These are phyloP conservation scores for Collybiopsis luxurians DNA, from an alignment of 768 basidiomycete species.

Conservation along the genomic window DNA sequence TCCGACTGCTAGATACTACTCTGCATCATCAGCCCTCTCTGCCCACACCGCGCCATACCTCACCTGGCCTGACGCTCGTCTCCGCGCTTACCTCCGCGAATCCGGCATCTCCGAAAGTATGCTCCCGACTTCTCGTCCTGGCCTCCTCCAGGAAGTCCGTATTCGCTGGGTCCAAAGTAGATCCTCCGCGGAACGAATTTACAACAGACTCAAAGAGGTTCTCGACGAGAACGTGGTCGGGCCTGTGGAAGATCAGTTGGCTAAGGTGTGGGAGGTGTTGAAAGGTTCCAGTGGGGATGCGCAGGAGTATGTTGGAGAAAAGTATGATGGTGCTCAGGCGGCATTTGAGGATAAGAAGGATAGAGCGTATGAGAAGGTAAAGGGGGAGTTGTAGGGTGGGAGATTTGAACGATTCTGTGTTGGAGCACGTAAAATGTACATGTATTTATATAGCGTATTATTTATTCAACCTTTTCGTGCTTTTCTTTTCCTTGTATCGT, in stretches of 20 bases:
- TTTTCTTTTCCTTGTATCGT: too few relatives aligned
- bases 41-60: constrained; percentile 59
- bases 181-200: constrained; percentile 52
- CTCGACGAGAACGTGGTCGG: constrained; percentile 60
- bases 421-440: too few relatives aligned
- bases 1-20: constrained; percentile 38
- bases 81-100: constrained; percentile 87
- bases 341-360: constrained; percentile 6
- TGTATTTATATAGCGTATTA: too few relatives aligned
- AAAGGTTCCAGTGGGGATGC: constrained; percentile 31
- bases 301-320: constrained; percentile 26
- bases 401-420: too few relatives aligned
- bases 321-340: constrained; percentile 15
- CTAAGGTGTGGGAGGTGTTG: constrained; percentile 42
- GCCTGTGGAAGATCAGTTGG: constrained; percentile 73
- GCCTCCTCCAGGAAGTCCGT: constrained; percentile 81
- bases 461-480: too few relatives aligned
- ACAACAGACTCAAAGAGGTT: constrained; percentile 60
- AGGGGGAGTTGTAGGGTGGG: not conserved
- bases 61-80: constrained; percentile 89
- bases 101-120: constrained; percentile 67
- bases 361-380: constrained; percentile 2
- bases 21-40: not conserved
- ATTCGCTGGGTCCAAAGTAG: constrained; percentile 75
- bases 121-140: constrained; percentile 63